phyloP scores from a whole-genome alignment of 176 grass and related monocot genomes.

The Carex pumila region DNA sequence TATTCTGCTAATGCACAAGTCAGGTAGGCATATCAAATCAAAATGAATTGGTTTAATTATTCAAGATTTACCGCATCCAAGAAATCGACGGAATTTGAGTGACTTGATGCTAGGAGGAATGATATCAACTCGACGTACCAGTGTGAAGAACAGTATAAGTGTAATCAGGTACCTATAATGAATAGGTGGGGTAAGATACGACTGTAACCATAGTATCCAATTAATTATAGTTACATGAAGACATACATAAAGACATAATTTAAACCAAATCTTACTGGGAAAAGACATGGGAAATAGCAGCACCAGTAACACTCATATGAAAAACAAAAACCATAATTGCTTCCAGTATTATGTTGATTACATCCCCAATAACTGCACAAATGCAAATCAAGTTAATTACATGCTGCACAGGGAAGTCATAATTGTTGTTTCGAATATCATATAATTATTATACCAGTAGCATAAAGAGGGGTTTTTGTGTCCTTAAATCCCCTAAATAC shows the following conservation, averaged over 20 bases:
- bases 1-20: background rate
- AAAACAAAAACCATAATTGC: constrained; percentile 94
- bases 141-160: constrained; percentile 59
- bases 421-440: background rate
- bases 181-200: background rate
- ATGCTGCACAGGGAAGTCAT: background rate
- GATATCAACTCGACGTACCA: constrained; percentile 66
- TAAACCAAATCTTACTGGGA: constrained; percentile 59
- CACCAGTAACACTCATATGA: constrained; percentile 81
- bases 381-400: background rate
- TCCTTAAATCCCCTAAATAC: constrained; percentile 89
- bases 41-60: background rate
- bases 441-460: constrained; percentile 48
- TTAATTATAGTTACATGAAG: background rate
- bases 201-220: background rate
- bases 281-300: constrained; percentile 79
- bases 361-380: constrained; percentile 67
- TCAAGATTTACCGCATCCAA: constrained; percentile 65
- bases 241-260: background rate
- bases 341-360: constrained; percentile 77
- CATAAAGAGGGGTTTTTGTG: constrained; percentile 88
- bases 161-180: constrained; percentile 82
- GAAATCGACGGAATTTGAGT: constrained; percentile 79
- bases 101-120: constrained; percentile 74
- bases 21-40: background rate